Evolutionary conservation across 441 rosid species (phyloP).

Genomic region (Syzygium syzygioides): DNA sequence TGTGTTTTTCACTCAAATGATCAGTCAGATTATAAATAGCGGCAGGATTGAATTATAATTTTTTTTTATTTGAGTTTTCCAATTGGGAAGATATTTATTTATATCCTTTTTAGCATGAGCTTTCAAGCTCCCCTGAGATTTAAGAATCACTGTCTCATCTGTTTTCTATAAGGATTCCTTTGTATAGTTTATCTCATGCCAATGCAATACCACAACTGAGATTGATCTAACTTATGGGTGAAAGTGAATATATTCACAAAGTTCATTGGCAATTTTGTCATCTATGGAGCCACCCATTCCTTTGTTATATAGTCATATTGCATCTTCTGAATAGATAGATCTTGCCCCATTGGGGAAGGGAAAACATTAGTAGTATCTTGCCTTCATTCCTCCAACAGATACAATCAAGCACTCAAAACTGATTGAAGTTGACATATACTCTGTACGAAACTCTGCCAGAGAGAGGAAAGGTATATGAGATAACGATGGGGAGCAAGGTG

Average conservation of each 20-base stretch:
- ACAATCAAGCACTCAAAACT: background rate
- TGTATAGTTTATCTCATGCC: background rate
- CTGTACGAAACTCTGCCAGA: background rate
- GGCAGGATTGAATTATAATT: background rate
- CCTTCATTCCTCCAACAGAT: background rate
- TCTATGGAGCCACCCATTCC: background rate
- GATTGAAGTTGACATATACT: background rate
- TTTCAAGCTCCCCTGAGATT: background rate
- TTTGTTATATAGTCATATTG: background rate
- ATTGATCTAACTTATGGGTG: background rate
- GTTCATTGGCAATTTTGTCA: background rate
- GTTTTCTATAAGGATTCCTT: background rate
- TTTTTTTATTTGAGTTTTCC: background rate
- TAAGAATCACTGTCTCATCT: background rate
- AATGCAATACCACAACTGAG: background rate
- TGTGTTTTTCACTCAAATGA: background rate
- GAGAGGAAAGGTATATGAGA: background rate
- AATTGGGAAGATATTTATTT: background rate
- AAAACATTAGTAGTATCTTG: background rate
- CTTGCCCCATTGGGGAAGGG: background rate
- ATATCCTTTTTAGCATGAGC: background rate
- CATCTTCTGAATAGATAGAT: background rate
- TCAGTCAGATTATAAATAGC: background rate
- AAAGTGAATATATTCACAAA: background rate
- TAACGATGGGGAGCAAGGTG: background rate